Base-by-base conservation (phyloP, 306 rosid genomes). In the Prunus dulcis region DNA sequence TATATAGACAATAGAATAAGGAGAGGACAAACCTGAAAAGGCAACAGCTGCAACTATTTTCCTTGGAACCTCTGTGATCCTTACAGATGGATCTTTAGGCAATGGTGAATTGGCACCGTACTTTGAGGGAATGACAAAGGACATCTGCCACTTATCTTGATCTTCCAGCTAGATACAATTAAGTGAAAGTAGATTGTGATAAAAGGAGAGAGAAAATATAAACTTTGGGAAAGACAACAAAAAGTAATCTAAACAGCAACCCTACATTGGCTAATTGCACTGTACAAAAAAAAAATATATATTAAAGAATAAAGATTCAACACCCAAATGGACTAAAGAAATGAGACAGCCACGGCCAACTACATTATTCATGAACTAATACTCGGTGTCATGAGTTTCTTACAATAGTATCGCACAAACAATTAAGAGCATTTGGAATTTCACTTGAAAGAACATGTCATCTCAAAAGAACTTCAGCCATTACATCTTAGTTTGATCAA, bases 51-150 rank as follows among this genome's bases (percentile, higher is more conserved):
- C 98, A 77, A 86, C 81, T 68, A 82, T 81, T 84, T 86, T 94
- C 75, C 85, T 43, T 12, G 96, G 90, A 60, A 94, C 91, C 88
- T 94, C 97, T 75, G 46, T 83, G 80, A 94, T 87, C 79, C 69
- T 84, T 77, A 94, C 96, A 80, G 96, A 87, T 28, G 94, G 80
- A 78, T 92, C 95, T 88, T 85, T 89, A 61, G 98, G 97, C 84
- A 78, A 79, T 12, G 98, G 97, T 82, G 89, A 76, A 77, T 87
- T 85, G 45, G 89, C 83, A 73, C 96, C 93, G 23, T 94, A 92
- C 81, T 94, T 88, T 25, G 96, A 92, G 50, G 98, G 98, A 89
- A 94, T 76, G 67, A 94, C 88, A 80, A 94, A 94, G 55, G 98
- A 92, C 98, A 94, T 94, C 76, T 79, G 82, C 98, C 98, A 94